Evolutionary conservation across 2,329 filamentous ascomycete species (phyloP), one percentile per base, ranked within the genome.

Genomic region (Diaporthe sp.): DNA sequence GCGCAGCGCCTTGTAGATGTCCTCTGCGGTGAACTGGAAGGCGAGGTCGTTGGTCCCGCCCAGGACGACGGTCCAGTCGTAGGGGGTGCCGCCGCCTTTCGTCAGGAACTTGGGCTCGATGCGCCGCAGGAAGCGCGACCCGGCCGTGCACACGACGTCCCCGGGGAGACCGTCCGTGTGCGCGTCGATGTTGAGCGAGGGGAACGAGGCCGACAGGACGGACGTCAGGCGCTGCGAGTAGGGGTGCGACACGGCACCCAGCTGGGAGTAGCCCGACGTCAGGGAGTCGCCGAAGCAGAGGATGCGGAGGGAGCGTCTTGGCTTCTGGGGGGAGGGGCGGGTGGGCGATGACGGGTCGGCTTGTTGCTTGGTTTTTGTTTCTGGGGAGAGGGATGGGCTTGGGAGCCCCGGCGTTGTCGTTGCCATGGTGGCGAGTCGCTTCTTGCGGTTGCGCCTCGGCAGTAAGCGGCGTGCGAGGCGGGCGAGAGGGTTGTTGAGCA

Each of bases 271-370:
- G 57, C 92, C 92, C 17, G 85, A 86, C 8, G 92, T 93, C 61
- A 94, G 87, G 53, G 90, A 92, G 86, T 92, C 87, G 81, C 91
- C 91, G 82, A 93, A 91, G 85, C 91, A 92, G 76, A 93, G 87
- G 79, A 93, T 88, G 79, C 87, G 86, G 39, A 91, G 84, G 65
- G 76, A 73, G 74, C 74, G 76, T 22, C 46, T 76, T 42, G 75
- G 72, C 46, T 34, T 74, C 39, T 62, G 34, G n/a, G 25, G 73
- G 4, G 68, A 10, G 25, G 61, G 3, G n/a, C 22, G 9, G 25
- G 59, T 25, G 22, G 62, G 46, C 1, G n/a, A 39, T 7, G 31
- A 4, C 7, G 28, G 31, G n/a, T 34, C 49, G 22, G 2, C 17
- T 25, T 13, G 22, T 25, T 25, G 62, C 28, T 51, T 51, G 31